Evolutionary conservation across 2,329 filamentous ascomycete species (phyloP), one percentile per base, ranked within the genome.

Genomic region (Sordariomycetes sp.): DNA sequence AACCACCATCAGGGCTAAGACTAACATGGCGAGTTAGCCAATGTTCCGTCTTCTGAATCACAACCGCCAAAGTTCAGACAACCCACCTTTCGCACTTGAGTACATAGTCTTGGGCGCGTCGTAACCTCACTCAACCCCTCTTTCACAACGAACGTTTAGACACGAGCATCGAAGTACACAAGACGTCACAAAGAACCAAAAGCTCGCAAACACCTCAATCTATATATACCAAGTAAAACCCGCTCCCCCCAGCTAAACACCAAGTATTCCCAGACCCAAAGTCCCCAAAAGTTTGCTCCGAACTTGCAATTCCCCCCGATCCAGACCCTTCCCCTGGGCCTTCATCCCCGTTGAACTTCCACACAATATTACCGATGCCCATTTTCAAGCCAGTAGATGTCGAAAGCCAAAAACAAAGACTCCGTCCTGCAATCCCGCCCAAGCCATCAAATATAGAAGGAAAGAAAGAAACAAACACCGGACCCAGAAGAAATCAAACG

Each of bases 291-390:
- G 28, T 32, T 32, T 39, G 22, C 53, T 36, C 34, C 39, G 17
- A 48, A 25, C 50, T 55, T 39, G 36, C 28, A 32, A 32, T 32
- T 32, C 28, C 28, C 28, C 28, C 24, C 34, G 35, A 53, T 3
- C 17, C 36, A 4, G 17, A 39, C 36, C 36, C n/a, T 50, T 50
- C n/a, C 45, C 20, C n/a, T 50, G n/a, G 2, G 45, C 45, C 55
- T 28, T 39, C 28, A 32, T 36, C 45, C 50, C 48, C 48, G 10
- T 3, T 25, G 25, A 56, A 52, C 50, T 51, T 10, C 39, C 50
- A 32, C 55, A 20, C 22, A 56, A 24, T 52, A 56, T 56, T 56
- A 51, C 55, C 48, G 10, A 52, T 56, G 54, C 45, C 42, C 24
- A 10, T 39, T 39, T 39, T 28, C 55, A 25, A 50, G 50, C 15